Evolutionary conservation across 2,329 filamentous ascomycete species (phyloP).

Genomic region (Knoxdaviesia capensis): DNA sequence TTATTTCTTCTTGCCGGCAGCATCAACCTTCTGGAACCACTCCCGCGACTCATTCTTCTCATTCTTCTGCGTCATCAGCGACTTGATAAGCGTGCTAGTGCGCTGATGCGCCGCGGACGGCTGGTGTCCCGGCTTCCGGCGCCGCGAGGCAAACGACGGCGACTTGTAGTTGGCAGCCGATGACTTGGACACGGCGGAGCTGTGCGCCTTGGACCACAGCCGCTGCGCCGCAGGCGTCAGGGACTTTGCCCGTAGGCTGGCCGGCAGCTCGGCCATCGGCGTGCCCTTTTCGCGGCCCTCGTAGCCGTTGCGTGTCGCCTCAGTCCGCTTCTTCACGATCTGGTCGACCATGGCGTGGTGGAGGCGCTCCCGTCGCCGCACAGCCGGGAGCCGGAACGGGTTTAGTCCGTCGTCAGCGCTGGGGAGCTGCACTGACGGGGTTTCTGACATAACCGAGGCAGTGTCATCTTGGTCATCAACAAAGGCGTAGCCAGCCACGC

Average conservation of each 20-base stretch:
- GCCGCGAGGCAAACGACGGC: too few species aligned
- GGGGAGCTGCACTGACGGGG: conserved; percentile 33
- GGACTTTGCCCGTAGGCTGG: conserved; percentile 32
- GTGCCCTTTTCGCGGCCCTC: conserved; percentile 37
- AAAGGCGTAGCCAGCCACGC: conserved; percentile 85
- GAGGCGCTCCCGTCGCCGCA: conserved; percentile 57
- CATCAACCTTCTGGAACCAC: too few species aligned
- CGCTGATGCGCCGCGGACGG: too few species aligned
- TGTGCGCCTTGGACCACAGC: conserved; percentile 34
- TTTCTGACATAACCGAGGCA: conserved; percentile 4
- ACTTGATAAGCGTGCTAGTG: too few species aligned
- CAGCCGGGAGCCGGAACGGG: conserved; percentile 62
- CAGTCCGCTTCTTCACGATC: conserved; percentile 51
- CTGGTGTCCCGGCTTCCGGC: too few species aligned
- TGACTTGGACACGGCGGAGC: too few species aligned
- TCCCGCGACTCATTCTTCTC: too few species aligned
- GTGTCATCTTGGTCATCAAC: conserved; percentile 58
- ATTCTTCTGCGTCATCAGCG: too few species aligned
- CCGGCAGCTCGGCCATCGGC: conserved; percentile 51
- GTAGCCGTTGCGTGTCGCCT: conserved; percentile 35
- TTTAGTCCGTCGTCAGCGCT: conserved; percentile 44
- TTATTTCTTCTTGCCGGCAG: too few species aligned
- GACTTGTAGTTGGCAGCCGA: too few species aligned
- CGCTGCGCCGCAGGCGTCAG: conserved; percentile 59
- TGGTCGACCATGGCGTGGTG: conserved; percentile 77